Evolutionary conservation across 371 early-diverging fungal species (phyloP).

Genomic region (Coemansia sp.): DNA sequence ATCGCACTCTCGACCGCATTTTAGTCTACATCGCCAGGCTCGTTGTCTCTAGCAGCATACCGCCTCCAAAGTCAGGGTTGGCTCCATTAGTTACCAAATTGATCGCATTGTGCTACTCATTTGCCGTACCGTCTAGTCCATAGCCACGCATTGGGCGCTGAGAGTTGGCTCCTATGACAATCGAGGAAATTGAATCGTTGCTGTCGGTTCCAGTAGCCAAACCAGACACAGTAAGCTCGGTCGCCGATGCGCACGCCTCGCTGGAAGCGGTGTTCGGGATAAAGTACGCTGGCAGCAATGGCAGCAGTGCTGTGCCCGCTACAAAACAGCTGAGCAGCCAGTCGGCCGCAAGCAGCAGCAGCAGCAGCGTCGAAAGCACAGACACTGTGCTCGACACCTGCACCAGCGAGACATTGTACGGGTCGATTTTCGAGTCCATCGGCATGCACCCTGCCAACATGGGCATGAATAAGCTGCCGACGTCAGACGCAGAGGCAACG

Average conservation of each 20-base stretch:
- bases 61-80: background rate
- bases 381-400: background rate
- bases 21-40: background rate
- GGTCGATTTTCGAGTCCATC: background rate
- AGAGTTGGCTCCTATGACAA: background rate
- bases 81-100: background rate
- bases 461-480: too few species aligned
- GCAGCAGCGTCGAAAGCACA: background rate
- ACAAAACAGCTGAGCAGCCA: background rate
- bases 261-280: constrained; percentile 8
- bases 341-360: background rate
- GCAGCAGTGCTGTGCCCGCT: background rate
- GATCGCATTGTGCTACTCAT: background rate
- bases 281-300: background rate
- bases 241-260: background rate
- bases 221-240: background rate
- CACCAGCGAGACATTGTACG: background rate
- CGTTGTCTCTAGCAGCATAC: background rate
- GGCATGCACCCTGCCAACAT: background rate
- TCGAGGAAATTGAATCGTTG: constrained; percentile 23
- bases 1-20: constrained; percentile 2
- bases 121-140: background rate
- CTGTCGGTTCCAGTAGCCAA: background rate
- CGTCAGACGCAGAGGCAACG: background rate
- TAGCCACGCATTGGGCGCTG: background rate